Evolutionary conservation across 192 early-diverging fungal genomes (phyloP).

Genomic region (Dissophora globulifera): DNA sequence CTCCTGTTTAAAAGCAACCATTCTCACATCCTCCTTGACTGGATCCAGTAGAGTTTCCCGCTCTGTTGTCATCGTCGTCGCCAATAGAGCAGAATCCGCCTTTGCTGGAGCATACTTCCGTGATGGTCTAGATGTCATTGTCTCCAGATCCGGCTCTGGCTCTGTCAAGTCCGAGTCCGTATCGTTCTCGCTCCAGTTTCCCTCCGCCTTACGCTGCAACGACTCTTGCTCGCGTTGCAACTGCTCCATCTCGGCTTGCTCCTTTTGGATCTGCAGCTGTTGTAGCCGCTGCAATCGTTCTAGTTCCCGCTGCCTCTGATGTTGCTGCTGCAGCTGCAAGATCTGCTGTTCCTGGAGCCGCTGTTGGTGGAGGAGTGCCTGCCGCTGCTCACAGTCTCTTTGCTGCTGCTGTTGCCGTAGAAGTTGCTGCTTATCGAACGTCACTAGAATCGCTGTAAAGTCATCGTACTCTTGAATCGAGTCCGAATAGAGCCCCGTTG

Average conservation of each 20-base stretch:
- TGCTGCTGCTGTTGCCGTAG: slow-evolving; percentile 7
- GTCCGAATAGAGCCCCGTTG: slow-evolving; percentile 57
- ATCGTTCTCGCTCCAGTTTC: not conserved
- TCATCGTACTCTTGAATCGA: slow-evolving; percentile 70
- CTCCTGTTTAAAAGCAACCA: too few species aligned
- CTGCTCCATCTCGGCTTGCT: slow-evolving; percentile 4
- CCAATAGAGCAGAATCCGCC: not conserved
- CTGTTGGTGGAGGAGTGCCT: not conserved
- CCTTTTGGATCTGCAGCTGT: slow-evolving; percentile 23
- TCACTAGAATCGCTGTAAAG: slow-evolving; percentile 63
- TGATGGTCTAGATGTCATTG: not conserved
- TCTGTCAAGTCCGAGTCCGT: slow-evolving; percentile 10
- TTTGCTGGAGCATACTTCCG: not conserved
- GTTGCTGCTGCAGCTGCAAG: slow-evolving; percentile 8
- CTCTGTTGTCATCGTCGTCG: too few species aligned
- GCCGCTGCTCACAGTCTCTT: slow-evolving; percentile 6
- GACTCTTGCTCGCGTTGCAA: slow-evolving; percentile 10
- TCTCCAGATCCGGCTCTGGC: not conserved
- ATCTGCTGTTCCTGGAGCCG: slow-evolving; percentile 10
- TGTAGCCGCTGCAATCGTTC: not conserved
- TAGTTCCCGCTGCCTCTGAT: not conserved
- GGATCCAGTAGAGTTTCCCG: too few species aligned
- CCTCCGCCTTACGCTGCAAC: not conserved
- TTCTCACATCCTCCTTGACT: too few species aligned
- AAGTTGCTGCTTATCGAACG: slow-evolving; percentile 37